phyloP scores from a whole-genome alignment of 805 yeast species.

The Myxozyma neglecta region DNA sequence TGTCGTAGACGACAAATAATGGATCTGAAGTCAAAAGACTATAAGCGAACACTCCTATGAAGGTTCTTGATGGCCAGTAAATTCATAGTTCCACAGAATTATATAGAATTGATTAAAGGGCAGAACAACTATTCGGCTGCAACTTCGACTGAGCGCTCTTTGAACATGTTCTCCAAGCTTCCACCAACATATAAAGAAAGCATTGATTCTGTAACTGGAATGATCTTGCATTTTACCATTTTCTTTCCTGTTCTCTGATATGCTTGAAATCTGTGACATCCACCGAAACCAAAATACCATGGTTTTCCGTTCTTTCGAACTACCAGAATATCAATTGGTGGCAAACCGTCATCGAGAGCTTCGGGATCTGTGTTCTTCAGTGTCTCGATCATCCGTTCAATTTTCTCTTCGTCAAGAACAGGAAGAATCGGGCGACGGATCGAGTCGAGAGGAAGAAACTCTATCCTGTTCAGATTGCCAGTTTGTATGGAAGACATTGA shows the following conservation, averaged over 20 bases:
- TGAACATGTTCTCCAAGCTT: conserved; percentile 25
- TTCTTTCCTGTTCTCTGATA: conserved; percentile 59
- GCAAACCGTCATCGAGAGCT: conserved; percentile 40
- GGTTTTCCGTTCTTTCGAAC: conserved; percentile 63
- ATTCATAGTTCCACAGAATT: too few relatives aligned
- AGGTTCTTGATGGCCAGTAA: too few relatives aligned
- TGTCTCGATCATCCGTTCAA: conserved; percentile 63
- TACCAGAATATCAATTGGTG: conserved; percentile 76
- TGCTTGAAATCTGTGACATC: conserved; percentile 87
- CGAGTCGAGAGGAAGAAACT: conserved; percentile 62
- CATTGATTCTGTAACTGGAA: conserved; percentile 74
- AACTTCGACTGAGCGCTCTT: conserved; percentile 15
- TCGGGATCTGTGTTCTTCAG: conserved; percentile 48
- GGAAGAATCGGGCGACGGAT: conserved; percentile 85
- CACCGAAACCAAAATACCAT: conserved; percentile 67
- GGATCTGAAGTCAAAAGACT: too few relatives aligned
- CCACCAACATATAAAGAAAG: conserved; percentile 69
- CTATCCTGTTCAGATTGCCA: conserved; percentile 50
- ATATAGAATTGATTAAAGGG: too few relatives aligned
- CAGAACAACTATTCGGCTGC: background rate
- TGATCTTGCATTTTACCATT: conserved; percentile 62
- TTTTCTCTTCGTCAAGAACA: conserved; percentile 70
- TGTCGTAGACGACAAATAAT: too few relatives aligned
- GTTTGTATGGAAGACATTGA: conserved; percentile 59
- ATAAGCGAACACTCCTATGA: too few relatives aligned